Evolutionary conservation across 1,284 basidiomycete genomes (phyloP).

Genomic region (Naganishia liquefaciens): DNA sequence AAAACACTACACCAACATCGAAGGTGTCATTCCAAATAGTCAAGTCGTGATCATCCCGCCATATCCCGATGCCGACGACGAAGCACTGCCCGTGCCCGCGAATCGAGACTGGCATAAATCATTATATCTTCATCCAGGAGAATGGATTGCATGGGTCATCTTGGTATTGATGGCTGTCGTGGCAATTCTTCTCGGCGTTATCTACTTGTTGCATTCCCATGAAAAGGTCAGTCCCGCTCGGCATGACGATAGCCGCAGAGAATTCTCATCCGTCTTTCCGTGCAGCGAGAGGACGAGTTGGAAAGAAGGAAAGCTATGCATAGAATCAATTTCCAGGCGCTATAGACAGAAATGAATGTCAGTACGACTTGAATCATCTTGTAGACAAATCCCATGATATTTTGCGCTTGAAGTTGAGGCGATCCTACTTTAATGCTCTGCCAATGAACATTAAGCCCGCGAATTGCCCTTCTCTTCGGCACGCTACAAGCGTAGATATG

Average conservation of each 20-base stretch:
- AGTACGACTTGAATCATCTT: not conserved
- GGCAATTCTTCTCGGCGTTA: constrained; percentile 72
- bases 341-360: constrained; percentile 56
- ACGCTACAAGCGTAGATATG: not conserved
- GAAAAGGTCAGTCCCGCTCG: constrained; percentile 67
- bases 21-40: constrained; percentile 96
- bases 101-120: constrained; percentile 73
- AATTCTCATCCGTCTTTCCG: not conserved
- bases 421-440: too few species aligned
- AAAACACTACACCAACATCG: constrained; percentile 79
- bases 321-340: constrained; percentile 94
- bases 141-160: constrained; percentile 97
- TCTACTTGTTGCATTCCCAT: constrained; percentile 81
- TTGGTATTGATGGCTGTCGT: constrained; percentile 77
- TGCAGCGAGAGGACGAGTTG: constrained; percentile 83
- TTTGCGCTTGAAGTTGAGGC: too few species aligned
- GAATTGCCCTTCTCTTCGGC: too few species aligned
- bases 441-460: not conserved
- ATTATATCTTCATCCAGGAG: constrained; percentile 87
- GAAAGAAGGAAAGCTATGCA: constrained; percentile 83
- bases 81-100: constrained; percentile 37
- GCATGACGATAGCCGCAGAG: not conserved
- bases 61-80: constrained; percentile 50
- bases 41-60: constrained; percentile 93
- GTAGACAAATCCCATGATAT: not conserved